These are phyloP conservation scores for Hymenoscyphus scutula DNA, from an alignment of 2,329 filamentous ascomycete genomes.

Conservation along the genomic window DNA sequence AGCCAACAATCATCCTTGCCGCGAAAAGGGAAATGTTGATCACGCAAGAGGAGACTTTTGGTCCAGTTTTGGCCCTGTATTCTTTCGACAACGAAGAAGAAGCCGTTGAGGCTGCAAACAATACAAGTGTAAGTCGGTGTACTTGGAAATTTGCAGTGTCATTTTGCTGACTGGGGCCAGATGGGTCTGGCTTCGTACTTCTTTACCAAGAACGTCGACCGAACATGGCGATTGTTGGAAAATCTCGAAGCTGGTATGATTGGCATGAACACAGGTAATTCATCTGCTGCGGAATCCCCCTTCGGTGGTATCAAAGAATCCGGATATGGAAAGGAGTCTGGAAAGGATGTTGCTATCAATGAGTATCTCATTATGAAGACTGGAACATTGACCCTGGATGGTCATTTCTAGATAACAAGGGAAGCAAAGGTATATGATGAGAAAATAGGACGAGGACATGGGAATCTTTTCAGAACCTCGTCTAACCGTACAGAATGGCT, in stretches of 20 bases:
- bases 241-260: constrained; percentile 70
- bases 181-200: constrained; percentile 67
- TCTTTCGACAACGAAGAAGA: constrained; percentile 66
- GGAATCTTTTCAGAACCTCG: background rate
- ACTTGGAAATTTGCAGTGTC: background rate
- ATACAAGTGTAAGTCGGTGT: constrained; percentile 41
- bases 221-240: constrained; percentile 64
- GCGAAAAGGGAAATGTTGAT: constrained; percentile 58
- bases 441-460: background rate
- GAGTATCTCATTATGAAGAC: constrained; percentile 65
- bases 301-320: constrained; percentile 68
- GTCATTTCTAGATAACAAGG: constrained; percentile 40
- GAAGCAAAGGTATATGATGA: background rate
- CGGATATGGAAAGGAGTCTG: constrained; percentile 66
- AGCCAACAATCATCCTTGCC: constrained; percentile 62
- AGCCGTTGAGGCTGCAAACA: constrained; percentile 57
- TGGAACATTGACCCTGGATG: constrained; percentile 47
- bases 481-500: background rate
- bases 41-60: constrained; percentile 62
- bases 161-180: constrained; percentile 11
- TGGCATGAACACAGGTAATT: constrained; percentile 60
- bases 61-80: constrained; percentile 61
- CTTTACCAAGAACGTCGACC: constrained; percentile 66
- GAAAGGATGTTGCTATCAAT: constrained; percentile 62
- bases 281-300: constrained; percentile 63